These are phyloP conservation scores for Ustilago trichophora DNA, from an alignment of 1,284 basidiomycete species.

Conservation along the genomic window DNA sequence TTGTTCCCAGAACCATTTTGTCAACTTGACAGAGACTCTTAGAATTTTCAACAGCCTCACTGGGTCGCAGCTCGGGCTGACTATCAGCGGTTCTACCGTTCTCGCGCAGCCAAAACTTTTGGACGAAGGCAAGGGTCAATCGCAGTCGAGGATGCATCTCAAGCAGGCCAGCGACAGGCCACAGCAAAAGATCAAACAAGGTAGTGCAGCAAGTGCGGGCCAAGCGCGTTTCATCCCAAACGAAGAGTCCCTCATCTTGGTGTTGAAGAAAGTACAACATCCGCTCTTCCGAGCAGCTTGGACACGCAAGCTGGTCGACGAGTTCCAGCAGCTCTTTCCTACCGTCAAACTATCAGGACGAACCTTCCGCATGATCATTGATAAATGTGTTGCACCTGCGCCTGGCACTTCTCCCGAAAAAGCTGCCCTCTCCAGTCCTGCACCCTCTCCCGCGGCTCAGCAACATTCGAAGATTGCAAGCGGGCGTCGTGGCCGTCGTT, in stretches of 20 bases:
- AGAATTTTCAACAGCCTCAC: constrained; percentile 30
- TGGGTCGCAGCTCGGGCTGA: constrained; percentile 3
- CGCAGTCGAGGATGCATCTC: no score
- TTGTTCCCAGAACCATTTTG: constrained; percentile 6
- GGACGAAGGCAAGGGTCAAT: no score
- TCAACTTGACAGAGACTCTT: constrained; percentile 16
- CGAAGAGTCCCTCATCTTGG: constrained; percentile 31
- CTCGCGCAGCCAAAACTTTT: neutral
- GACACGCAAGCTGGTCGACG: constrained; percentile 20
- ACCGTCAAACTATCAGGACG: constrained; percentile 13
- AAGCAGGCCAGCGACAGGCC: neutral
- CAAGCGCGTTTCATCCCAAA: constrained; percentile 13
- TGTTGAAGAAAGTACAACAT: constrained; percentile 27
- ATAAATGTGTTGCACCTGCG: constrained; percentile 12
- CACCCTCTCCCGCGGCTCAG: neutral
- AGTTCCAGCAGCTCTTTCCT: constrained; percentile 17
- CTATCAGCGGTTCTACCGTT: neutral
- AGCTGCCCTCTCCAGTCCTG: no score
- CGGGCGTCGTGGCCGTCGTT: constrained; percentile 16
- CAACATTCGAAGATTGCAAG: constrained; percentile 5
- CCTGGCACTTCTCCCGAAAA: neutral
- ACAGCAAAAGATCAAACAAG: neutral
- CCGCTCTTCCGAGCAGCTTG: constrained; percentile 25
- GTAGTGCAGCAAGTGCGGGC: neutral
- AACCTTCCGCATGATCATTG: constrained; percentile 16